A percentile compares a stretch with the other conserved stretches of the same genome.
Evolutionary conservation across 1,284 basidiomycete species (phyloP).

Genomic region (Gomphus bonarii): DNA sequence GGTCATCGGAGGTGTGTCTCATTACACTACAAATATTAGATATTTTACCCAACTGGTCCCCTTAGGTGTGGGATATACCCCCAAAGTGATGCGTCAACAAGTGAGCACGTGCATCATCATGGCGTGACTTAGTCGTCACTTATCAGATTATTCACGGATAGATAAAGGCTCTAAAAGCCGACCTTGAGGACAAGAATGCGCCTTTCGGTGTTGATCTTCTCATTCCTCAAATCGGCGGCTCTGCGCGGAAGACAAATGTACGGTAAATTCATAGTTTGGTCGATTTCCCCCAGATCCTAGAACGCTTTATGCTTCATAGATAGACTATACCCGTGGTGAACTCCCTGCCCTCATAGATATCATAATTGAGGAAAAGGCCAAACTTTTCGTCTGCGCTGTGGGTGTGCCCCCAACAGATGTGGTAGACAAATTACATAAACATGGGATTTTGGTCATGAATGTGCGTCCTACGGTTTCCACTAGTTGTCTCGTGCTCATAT

Average conservation of each 20-base stretch:
- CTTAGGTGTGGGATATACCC: constrained; percentile 53
- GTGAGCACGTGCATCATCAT: constrained; percentile 24
- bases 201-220: constrained; percentile 86
- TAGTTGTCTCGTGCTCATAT: not conserved
- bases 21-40: not conserved
- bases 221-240: constrained; percentile 73
- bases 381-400: constrained; percentile 79
- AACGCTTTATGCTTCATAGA: constrained; percentile 28
- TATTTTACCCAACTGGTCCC: not conserved
- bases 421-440: constrained; percentile 71
- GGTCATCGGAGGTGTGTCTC: constrained; percentile 65
- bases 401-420: constrained; percentile 73
- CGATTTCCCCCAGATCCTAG: constrained; percentile 7
- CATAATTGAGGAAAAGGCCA: constrained; percentile 77
- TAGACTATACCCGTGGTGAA: constrained; percentile 75
- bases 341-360: constrained; percentile 74
- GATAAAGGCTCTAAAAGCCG: constrained; percentile 66
- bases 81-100: constrained; percentile 61
- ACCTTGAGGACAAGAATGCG: constrained; percentile 56
- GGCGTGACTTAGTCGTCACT: constrained; percentile 13
- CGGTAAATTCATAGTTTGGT: constrained; percentile 15
- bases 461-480: constrained; percentile 24
- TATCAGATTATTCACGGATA: constrained; percentile 21
- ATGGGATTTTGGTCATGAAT: constrained; percentile 80
- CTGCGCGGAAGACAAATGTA: constrained; percentile 79